Base-by-base conservation (phyloP, 768 basidiomycete genomes). In the Boletellus ananiceps region DNA sequence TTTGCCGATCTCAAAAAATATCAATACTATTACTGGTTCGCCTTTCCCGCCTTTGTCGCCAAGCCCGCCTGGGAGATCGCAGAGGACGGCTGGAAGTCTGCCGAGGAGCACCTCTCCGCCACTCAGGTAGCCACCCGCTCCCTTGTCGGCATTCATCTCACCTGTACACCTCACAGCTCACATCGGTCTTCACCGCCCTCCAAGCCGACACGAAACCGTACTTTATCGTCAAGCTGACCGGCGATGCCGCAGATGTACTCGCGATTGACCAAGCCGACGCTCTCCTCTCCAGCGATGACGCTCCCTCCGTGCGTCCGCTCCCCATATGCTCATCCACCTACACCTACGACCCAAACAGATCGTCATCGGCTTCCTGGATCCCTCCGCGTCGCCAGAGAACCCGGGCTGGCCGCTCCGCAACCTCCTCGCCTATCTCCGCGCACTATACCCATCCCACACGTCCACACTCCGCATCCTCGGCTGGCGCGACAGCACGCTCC, bases 1-100 rank as follows among this genome's bases (percentile, higher is more conserved):
- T 98, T 84, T 58, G 91, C 96, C 0, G 96, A 99, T 68, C 83
- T 99, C 58, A 99, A 98, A 77, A 97, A 94, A 67, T 97, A 96
- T 75, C 87, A 86, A 57, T 98, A 93, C 65, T 93, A 86, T 62
- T 97, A 97, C 69, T 99, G 95, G 96, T 97, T 97, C 62, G 88
- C 89, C 0, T 96, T 97, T 66, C 95, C 96, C 2, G 92, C 94
- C 0, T 84, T 97, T 56, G 84, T 86, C 0, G 74, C 88, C 18
- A 92, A 90, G 57, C 93, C 96, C 7, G 81, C 86, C 5, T 97
- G 94, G 94, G 85, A 90, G 72, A 84, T 89, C 56, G 71, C 73
- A 31, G 78, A 74, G 6, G 62, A 69, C 11, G 86, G 84, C 0
- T 88, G 87, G 82, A 69, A 63, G 42, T 46, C 56, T 27, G 85